Percentiles rank a stretch among this genome's conserved stretches.
These are phyloP conservation scores for Volvox reticuliferus DNA, from an alignment of 139 green algal genomes.

Conservation along the genomic window DNA sequence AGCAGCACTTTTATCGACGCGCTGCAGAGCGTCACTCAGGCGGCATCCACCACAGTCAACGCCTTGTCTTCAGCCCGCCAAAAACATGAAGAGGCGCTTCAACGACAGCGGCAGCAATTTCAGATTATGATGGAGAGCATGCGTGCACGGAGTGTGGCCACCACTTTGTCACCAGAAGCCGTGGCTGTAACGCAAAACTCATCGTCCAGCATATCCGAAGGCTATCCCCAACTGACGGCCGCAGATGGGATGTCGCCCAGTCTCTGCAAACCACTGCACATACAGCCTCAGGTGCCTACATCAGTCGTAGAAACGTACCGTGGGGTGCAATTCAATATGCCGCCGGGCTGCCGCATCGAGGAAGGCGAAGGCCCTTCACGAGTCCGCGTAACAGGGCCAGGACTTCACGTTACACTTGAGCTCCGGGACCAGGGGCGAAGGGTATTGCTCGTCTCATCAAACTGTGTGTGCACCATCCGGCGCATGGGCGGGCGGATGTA, in stretches of 20 bases:
- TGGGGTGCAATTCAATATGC: background rate
- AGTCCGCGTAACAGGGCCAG: background rate
- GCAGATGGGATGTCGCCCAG: no score
- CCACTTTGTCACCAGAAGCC: no score
- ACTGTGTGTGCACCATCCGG: slow-evolving; percentile 9
- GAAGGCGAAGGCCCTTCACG: background rate
- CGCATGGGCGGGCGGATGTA: background rate
- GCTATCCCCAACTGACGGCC: no score
- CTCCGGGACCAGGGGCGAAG: background rate
- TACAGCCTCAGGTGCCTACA: background rate
- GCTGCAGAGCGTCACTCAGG: background rate
- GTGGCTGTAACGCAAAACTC: no score
- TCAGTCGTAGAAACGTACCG: background rate
- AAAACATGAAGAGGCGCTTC: background rate
- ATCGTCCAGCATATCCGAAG: no score
- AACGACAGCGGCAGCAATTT: background rate
- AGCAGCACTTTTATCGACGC: background rate
- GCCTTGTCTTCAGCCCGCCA: background rate
- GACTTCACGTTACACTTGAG: background rate
- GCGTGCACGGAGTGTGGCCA: background rate
- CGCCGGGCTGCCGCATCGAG: background rate
- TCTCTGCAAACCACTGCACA: no score
- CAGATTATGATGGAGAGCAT: background rate
- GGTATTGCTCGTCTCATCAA: background rate
- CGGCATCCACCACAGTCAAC: background rate